Evolutionary conservation across 2,329 filamentous ascomycete genomes (phyloP).

Genomic region (Thermothelomyces thermophilus): DNA sequence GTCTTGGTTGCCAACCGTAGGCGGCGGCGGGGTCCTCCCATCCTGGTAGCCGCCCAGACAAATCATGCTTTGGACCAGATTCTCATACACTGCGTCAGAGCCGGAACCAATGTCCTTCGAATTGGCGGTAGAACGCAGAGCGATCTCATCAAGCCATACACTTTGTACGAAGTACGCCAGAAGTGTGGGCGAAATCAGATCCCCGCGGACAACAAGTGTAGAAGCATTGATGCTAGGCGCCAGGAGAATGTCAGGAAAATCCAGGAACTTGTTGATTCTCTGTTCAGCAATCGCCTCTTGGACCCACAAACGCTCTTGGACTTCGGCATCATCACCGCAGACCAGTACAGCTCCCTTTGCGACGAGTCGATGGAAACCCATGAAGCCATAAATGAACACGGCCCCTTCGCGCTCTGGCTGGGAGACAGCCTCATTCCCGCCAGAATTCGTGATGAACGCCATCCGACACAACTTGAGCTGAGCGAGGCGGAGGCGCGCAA

Average conservation of each 20-base stretch:
- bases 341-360: slow-evolving; percentile 57
- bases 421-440: slow-evolving; percentile 45
- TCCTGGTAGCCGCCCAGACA: slow-evolving; percentile 78
- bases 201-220: slow-evolving; percentile 23
- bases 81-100: slow-evolving; percentile 51
- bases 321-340: slow-evolving; percentile 51
- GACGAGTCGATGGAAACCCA: slow-evolving; percentile 36
- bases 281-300: slow-evolving; percentile 40
- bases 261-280: slow-evolving; percentile 35
- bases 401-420: slow-evolving; percentile 35
- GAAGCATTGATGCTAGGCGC: slow-evolving; percentile 26
- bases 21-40: slow-evolving; percentile 46
- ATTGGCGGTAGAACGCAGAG: slow-evolving; percentile 64
- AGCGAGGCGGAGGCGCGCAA: slow-evolving; percentile 12
- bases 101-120: slow-evolving; percentile 50
- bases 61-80: slow-evolving; percentile 89
- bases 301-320: slow-evolving; percentile 47
- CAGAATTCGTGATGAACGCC: slow-evolving; percentile 30
- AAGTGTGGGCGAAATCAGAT: slow-evolving; percentile 17
- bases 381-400: slow-evolving; percentile 15
- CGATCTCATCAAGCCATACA: slow-evolving; percentile 56
- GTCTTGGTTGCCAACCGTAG: slow-evolving; percentile 58
- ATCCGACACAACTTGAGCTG: slow-evolving; percentile 39
- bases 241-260: slow-evolving; percentile 32
- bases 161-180: slow-evolving; percentile 55